Conservation (phyloP, 768 basidiomycete genomes). For the Inosperma sp. region DNA sequence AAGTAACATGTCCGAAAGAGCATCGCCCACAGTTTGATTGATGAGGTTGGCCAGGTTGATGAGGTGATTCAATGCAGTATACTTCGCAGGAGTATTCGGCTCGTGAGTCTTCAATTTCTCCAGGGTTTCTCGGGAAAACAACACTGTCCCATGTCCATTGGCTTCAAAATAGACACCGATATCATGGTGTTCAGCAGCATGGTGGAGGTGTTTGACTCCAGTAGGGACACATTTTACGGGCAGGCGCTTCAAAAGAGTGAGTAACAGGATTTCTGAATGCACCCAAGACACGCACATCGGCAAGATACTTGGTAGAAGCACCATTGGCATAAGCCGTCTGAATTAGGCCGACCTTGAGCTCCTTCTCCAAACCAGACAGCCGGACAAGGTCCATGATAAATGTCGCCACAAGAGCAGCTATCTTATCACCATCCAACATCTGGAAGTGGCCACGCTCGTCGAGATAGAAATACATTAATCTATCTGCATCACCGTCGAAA, state of each 20-base stretch:
- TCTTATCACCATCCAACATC: constrained; percentile 98
- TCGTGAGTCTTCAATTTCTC: constrained; percentile 55
- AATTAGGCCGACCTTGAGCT: constrained; percentile 86
- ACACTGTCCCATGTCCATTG: constrained; percentile 95
- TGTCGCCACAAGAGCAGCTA: constrained; percentile 86
- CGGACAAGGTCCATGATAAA: constrained; percentile 90
- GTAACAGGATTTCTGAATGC: not conserved
- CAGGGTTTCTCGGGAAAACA: constrained; percentile 80
- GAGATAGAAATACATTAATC: constrained; percentile 92
- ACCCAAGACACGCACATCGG: constrained; percentile 49
- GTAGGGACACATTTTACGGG: constrained; percentile 95
- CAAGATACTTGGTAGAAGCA: constrained; percentile 88
- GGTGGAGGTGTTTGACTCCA: constrained; percentile 97
- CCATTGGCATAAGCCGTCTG: constrained; percentile 99
- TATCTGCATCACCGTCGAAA: constrained; percentile 96
- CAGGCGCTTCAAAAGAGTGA: constrained; percentile 56
- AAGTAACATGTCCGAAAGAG: constrained; percentile 90
- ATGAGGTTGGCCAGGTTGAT: constrained; percentile 77
- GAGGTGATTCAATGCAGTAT: constrained; percentile 73
- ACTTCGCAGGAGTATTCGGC: constrained; percentile 79
- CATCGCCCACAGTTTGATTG: constrained; percentile 98
- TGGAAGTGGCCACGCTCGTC: constrained; percentile 75
- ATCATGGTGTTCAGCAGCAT: constrained; percentile 90
- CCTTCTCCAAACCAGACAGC: constrained; percentile 71
- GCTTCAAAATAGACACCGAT: constrained; percentile 99